phyloP scores from a whole-genome alignment of 2,329 filamentous ascomycete species.

The Monosporascus sp. region DNA sequence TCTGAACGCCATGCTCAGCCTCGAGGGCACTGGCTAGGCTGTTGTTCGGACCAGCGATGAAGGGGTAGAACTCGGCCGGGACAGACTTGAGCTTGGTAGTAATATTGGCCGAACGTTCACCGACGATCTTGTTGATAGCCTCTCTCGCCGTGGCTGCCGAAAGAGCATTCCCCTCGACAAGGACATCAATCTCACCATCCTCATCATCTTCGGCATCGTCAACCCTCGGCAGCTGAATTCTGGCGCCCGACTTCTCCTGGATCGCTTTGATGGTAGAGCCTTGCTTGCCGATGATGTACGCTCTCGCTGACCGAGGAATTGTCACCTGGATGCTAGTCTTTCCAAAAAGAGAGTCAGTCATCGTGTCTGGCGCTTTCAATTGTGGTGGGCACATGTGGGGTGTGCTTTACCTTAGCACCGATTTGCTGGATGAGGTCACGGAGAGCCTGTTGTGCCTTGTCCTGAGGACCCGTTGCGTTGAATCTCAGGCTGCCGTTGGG shows the following conservation, averaged over 20 bases:
- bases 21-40: constrained; percentile 63
- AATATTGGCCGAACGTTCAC: constrained; percentile 77
- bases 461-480: constrained; percentile 77
- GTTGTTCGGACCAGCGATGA: constrained; percentile 79
- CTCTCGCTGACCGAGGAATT: constrained; percentile 76
- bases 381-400: background rate
- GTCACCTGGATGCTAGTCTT: constrained; percentile 63
- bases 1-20: constrained; percentile 67
- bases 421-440: constrained; percentile 87
- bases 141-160: constrained; percentile 79
- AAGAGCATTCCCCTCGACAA: constrained; percentile 86
- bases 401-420: constrained; percentile 69
- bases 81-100: constrained; percentile 78
- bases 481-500: constrained; percentile 72
- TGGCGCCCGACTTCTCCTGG: constrained; percentile 83
- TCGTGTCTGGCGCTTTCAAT: too few species aligned
- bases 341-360: background rate
- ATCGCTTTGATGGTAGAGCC: constrained; percentile 87
- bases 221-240: constrained; percentile 81
- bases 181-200: constrained; percentile 77
- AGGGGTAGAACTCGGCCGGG: constrained; percentile 90
- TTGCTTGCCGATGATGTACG: constrained; percentile 89
- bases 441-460: constrained; percentile 80
- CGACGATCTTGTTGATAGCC: constrained; percentile 81
- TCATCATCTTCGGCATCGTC: constrained; percentile 72